A percentile compares a stretch with the other conserved stretches of the same genome.
Conservation (phyloP, 768 basidiomycete genomes). For the Scleroderma bovista region DNA sequence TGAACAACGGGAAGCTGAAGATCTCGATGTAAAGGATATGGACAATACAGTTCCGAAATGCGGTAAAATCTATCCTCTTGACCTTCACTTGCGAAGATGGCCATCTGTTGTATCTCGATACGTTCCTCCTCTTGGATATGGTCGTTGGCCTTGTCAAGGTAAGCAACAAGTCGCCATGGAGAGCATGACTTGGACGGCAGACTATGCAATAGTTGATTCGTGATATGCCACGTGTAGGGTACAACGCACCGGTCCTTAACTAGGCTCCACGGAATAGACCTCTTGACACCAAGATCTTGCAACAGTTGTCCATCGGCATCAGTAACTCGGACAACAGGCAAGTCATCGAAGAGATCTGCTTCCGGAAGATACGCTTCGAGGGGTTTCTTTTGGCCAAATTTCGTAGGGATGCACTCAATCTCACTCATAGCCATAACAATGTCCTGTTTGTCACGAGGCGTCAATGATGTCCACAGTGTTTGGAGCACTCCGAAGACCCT, state of each 20-base stretch:
- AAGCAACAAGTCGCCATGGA: neutral
- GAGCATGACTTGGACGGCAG: neutral
- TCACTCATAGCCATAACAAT: conserved; percentile 42
- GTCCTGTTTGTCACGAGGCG: conserved; percentile 44
- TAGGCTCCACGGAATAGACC: conserved; percentile 80
- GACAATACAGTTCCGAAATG: conserved; percentile 70
- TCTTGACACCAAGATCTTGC: conserved; percentile 63
- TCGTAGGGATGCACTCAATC: conserved; percentile 66
- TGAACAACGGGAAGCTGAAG: conserved; percentile 79
- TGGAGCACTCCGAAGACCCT: conserved; percentile 51
- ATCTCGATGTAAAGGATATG: conserved; percentile 55
- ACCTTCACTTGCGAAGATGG: conserved; percentile 4
- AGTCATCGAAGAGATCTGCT: conserved; percentile 82
- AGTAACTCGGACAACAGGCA: conserved; percentile 62
- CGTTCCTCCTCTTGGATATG: neutral
- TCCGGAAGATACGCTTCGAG: conserved; percentile 74
- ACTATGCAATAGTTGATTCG: neutral
- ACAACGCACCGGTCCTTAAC: conserved; percentile 29
- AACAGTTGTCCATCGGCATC: conserved; percentile 38
- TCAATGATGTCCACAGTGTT: conserved; percentile 54
- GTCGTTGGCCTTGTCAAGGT: neutral
- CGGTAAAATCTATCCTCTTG: conserved; percentile 1
- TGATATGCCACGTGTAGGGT: neutral
- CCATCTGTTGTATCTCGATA: neutral
- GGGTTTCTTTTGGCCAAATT: conserved; percentile 63